These are phyloP conservation scores for Vachellia pachyceras DNA, from an alignment of 306 rosid genomes.

Conservation along the genomic window DNA sequence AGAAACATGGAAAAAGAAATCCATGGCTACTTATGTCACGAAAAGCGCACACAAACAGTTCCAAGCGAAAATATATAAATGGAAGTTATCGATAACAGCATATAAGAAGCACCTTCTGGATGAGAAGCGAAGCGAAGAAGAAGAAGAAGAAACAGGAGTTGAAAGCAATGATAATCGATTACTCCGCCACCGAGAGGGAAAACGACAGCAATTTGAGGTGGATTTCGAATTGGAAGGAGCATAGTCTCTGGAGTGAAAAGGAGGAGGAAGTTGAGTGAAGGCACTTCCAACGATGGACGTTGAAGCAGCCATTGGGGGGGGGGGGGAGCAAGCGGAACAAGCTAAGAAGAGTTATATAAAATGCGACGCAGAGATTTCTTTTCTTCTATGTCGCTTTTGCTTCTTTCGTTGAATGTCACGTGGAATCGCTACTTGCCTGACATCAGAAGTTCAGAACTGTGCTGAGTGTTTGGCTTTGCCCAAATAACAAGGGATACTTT, in stretches of 20 bases:
- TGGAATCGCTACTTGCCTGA: conserved; percentile 6
- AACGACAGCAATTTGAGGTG: background rate
- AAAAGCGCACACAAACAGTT: background rate
- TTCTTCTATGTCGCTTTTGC: background rate
- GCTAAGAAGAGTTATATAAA: background rate
- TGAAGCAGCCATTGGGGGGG: conserved; percentile 33
- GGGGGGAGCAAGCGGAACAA: background rate
- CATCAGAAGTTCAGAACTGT: background rate
- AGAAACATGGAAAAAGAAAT: background rate
- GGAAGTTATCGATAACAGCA: background rate
- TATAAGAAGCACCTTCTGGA: conserved; percentile 43
- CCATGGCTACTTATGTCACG: background rate
- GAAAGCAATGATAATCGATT: conserved; percentile 33
- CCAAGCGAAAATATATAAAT: background rate
- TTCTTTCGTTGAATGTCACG: background rate
- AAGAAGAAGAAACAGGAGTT: conserved; percentile 19
- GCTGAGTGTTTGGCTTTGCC: background rate
- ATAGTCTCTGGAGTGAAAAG: background rate
- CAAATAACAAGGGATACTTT: background rate
- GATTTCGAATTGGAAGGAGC: background rate
- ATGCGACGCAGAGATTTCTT: too few species aligned
- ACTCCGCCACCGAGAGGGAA: conserved; percentile 37
- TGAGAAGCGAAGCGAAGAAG: conserved; percentile 39
- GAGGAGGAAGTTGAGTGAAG: conserved; percentile 31
- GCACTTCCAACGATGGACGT: conserved; percentile 38